phyloP scores from a whole-genome alignment of 371 early-diverging fungal species.

The Mortierella sp. region DNA sequence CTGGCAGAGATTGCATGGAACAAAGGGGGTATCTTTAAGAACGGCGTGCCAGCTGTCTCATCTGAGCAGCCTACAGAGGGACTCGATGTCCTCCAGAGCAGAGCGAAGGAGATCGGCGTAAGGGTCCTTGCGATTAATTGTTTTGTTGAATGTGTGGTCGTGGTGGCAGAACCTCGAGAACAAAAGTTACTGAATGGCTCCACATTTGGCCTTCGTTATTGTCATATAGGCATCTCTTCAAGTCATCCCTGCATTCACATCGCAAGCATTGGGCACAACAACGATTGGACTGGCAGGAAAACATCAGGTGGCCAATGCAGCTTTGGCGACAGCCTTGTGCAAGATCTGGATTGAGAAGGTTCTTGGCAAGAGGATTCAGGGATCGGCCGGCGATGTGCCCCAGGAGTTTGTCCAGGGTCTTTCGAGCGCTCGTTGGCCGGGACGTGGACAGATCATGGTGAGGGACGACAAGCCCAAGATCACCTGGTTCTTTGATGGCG shows the following conservation, averaged over 20 bases:
- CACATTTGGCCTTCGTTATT: not conserved
- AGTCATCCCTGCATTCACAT: slow-evolving; percentile 31
- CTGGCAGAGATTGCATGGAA: slow-evolving; percentile 93
- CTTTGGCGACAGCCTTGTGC: slow-evolving; percentile 81
- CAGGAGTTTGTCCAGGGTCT: slow-evolving; percentile 73
- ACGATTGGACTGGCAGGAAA: slow-evolving; percentile 73
- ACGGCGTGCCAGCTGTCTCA: slow-evolving; percentile 76
- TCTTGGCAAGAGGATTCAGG: slow-evolving; percentile 53
- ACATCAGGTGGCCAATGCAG: slow-evolving; percentile 90
- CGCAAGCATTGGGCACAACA: slow-evolving; percentile 31
- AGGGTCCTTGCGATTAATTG: not conserved
- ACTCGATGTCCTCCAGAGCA: slow-evolving; percentile 73
- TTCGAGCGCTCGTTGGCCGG: slow-evolving; percentile 85
- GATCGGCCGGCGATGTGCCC: slow-evolving; percentile 55
- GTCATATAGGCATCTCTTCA: slow-evolving; percentile 18
- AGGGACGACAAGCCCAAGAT: slow-evolving; percentile 61
- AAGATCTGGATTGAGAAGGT: slow-evolving; percentile 70
- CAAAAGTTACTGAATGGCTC: too few species aligned
- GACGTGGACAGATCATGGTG: slow-evolving; percentile 83
- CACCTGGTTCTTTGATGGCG: slow-evolving; percentile 92
- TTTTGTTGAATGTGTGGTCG: not conserved
- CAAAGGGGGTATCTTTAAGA: slow-evolving; percentile 94
- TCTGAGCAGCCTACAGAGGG: slow-evolving; percentile 82
- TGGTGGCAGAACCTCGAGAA: too few species aligned
- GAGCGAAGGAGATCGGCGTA: slow-evolving; percentile 79